Evolutionary conservation across 768 basidiomycete species (phyloP), one percentile per base, ranked within the genome.

Genomic region (Phaeolepiota aurea): DNA sequence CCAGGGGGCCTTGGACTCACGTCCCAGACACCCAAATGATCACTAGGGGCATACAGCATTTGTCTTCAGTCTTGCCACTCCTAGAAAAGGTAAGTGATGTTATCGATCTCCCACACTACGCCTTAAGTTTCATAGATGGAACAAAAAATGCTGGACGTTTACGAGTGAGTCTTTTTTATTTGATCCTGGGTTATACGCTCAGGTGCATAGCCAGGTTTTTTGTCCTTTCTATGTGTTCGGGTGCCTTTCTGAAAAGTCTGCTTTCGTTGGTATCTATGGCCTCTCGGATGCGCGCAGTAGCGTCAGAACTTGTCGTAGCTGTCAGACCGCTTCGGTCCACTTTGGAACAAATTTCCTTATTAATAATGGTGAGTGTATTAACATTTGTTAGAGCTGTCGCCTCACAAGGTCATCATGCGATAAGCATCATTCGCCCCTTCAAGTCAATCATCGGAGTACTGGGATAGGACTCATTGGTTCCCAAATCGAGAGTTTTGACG

Each of bases 161-260:
- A 79, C 54, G 55, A 56, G 86, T 83, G 46, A 45, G 71, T 5
- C n/a, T n/a, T n/a, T n/a, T n/a, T n/a, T n/a, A n/a, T n/a, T n/a
- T n/a, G n/a, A n/a, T n/a, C n/a, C n/a, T n/a, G n/a, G n/a, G n/a
- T n/a, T n/a, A n/a, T n/a, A n/a, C n/a, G n/a, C n/a, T n/a, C n/a
- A n/a, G n/a, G n/a, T n/a, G n/a, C n/a, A 40, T 28, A 15, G 21
- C 4, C 20, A 89, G 86, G 33, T 72, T 72, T 20, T 77, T 87
- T 44, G 59, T 65, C 20, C 63, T 79, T 18, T 72, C 74, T 22
- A 73, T 89, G 68, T 82, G 82, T 53, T 71, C 76, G 1, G 84
- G 80, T 13, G 79, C 84, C 13, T 90, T 90, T 51, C 63, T 83
- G 10, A 81, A 82, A 45, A 54, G 85, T 12, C 58, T 80, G n/a